Evolutionary conservation across 345 rosid genomes (phyloP), one percentile per base, ranked within the genome.

Genomic region (Murraya koenigii): DNA sequence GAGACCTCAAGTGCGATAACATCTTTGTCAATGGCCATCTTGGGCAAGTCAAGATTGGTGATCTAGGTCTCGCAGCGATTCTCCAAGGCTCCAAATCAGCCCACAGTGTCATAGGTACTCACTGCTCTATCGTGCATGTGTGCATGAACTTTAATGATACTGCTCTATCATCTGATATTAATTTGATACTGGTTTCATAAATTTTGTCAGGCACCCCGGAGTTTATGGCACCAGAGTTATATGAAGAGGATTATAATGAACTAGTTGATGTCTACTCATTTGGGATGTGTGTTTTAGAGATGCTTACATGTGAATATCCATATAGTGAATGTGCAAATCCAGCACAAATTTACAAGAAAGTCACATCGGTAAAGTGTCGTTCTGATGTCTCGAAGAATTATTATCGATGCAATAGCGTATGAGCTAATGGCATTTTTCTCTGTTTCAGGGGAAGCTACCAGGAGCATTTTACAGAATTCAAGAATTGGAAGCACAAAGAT

Each of bases 151-250:
- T 69, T 17, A 15, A 6, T 17, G 33, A 60, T 15, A 6, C 54
- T 73, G 20, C 1, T 41, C 8, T 8, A 47, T 23, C 23, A 44
- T n/a, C 62, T 38, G 54, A n/a, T 74, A 41, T 59, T n/a, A n/a
- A 39, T 28, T 26, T 11, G 14, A 8, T 75, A 25, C 20, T 44
- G 11, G n/a, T 41, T 66, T 8, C 19, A 7, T 23, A 22, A 39
- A 39, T 28, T 56, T 75, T 84, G 28, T 67, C 78, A 90, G 97
- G 97, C 77, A 93, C 97, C 55, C 97, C 97, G 0, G 97, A 93
- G 80, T 93, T 90, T 84, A 93, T 93, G 97, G 97, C 97, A 49
- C 97, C 97, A 22, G 97, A 93, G 75, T 75, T 93, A 65, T 93
- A 93, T 68, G 95, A 93, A 44, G 95, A 93, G 85, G 88, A 91